phyloP scores from a whole-genome alignment of 2,329 filamentous ascomycete genomes.

The Ramularia collo-cygni region DNA sequence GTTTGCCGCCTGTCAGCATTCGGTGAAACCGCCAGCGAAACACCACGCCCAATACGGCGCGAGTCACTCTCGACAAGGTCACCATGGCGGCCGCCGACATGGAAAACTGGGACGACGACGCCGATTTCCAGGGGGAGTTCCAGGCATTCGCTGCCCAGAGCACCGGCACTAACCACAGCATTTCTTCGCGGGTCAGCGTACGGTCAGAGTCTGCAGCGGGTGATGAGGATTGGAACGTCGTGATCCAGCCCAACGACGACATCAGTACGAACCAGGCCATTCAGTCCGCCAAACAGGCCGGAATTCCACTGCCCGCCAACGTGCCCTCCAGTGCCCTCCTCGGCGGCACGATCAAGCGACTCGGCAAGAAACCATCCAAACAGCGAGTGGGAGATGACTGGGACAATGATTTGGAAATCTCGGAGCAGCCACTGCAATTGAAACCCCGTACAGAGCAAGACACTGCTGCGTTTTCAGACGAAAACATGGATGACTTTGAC shows the following conservation, averaged over 20 bases:
- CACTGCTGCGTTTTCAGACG: slow-evolving; percentile 26
- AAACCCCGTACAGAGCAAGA: slow-evolving; percentile 29
- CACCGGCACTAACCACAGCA: slow-evolving; percentile 61
- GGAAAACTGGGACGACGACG: slow-evolving; percentile 59
- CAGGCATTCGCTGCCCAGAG: slow-evolving; percentile 43
- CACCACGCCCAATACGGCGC: slow-evolving; percentile 4
- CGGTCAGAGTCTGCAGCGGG: slow-evolving; percentile 62
- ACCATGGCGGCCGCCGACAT: slow-evolving; percentile 48
- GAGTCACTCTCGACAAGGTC: slow-evolving; percentile 3
- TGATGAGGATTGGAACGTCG: slow-evolving; percentile 83
- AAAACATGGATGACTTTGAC: slow-evolving; percentile 66
- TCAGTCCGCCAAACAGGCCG: slow-evolving; percentile 75
- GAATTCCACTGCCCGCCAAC: slow-evolving; percentile 82
- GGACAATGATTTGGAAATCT: slow-evolving; percentile 45
- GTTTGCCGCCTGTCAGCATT: slow-evolving; percentile 5
- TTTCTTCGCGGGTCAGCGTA: slow-evolving; percentile 74
- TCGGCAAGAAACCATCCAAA: slow-evolving; percentile 53
- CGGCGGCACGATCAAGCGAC: slow-evolving; percentile 85
- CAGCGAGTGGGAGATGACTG: slow-evolving; percentile 45
- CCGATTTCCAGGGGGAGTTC: slow-evolving; percentile 58
- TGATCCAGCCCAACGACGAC: slow-evolving; percentile 79
- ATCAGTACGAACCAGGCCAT: slow-evolving; percentile 79
- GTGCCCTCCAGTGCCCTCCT: slow-evolving; percentile 83
- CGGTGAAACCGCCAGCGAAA: too few relatives aligned
- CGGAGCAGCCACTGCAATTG: slow-evolving; percentile 35